phyloP scores from a whole-genome alignment of 2,329 filamentous ascomycete genomes.

The Cucurbitaria berberidis region DNA sequence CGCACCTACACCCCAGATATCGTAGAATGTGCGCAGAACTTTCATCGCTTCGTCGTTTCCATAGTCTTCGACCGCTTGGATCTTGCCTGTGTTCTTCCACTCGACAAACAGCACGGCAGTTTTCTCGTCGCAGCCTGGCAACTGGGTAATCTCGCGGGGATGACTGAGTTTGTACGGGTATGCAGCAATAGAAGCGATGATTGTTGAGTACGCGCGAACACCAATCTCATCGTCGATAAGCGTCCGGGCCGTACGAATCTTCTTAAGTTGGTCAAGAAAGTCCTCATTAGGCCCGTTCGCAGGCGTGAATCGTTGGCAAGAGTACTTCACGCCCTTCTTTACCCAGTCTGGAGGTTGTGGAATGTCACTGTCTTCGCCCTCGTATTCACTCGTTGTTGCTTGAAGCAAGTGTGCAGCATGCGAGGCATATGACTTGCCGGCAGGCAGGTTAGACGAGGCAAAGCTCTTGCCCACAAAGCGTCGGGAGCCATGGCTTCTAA shows the following conservation, averaged over 20 bases:
- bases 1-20: conserved; percentile 91
- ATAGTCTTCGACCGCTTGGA: conserved; percentile 69
- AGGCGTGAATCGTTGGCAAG: conserved; percentile 80
- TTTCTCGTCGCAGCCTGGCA: conserved; percentile 84
- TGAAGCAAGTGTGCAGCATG: conserved; percentile 59
- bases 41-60: conserved; percentile 68
- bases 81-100: conserved; percentile 67
- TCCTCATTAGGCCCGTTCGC: conserved; percentile 71
- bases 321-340: conserved; percentile 68
- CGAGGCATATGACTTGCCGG: conserved; percentile 15
- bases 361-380: conserved; percentile 60
- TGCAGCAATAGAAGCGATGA: conserved; percentile 81
- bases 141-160: conserved; percentile 50
- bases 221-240: conserved; percentile 79
- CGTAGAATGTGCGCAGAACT: conserved; percentile 73
- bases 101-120: conserved; percentile 79
- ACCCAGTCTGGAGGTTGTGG: conserved; percentile 76
- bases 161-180: conserved; percentile 69
- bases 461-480: conserved; percentile 44
- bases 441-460: conserved; percentile 26
- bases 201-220: conserved; percentile 83
- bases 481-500: conserved; percentile 28
- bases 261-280: conserved; percentile 77
- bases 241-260: conserved; percentile 73
- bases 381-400: conserved; percentile 79